These are phyloP conservation scores for Chaetomiaceae sp. DNA, from an alignment of 2,329 filamentous ascomycete genomes.

Conservation along the genomic window DNA sequence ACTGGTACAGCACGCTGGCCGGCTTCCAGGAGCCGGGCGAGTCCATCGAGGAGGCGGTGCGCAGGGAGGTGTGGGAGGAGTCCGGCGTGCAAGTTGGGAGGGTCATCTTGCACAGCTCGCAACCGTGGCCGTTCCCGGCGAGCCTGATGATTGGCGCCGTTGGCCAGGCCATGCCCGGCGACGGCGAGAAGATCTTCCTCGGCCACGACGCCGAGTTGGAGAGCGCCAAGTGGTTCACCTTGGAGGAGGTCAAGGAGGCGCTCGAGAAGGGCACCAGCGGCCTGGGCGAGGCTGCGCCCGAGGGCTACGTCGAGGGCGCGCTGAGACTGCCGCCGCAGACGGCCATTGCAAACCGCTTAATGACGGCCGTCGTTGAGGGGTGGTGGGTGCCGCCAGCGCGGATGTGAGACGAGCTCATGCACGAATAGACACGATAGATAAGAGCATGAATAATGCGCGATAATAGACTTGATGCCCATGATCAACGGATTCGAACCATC, in stretches of 20 bases:
- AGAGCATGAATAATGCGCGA: neutral
- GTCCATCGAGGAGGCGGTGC: slow-evolving; percentile 76
- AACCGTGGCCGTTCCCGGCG: slow-evolving; percentile 82
- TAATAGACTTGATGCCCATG: no score
- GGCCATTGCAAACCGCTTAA: slow-evolving; percentile 87
- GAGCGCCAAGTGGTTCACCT: slow-evolving; percentile 77
- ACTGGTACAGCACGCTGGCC: slow-evolving; percentile 86
- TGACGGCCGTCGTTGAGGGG: slow-evolving; percentile 71
- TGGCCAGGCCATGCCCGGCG: slow-evolving; percentile 69
- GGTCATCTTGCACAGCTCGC: slow-evolving; percentile 75
- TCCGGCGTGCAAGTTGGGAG: slow-evolving; percentile 69
- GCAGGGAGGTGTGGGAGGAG: slow-evolving; percentile 83
- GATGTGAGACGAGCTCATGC: slow-evolving; percentile 31
- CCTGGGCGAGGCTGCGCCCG: slow-evolving; percentile 57
- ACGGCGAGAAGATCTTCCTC: slow-evolving; percentile 72
- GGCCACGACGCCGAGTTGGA: slow-evolving; percentile 89
- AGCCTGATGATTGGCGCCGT: slow-evolving; percentile 85
- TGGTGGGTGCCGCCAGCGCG: slow-evolving; percentile 58
- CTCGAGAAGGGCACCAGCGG: slow-evolving; percentile 60
- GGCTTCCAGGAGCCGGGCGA: slow-evolving; percentile 83
- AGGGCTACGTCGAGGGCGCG: slow-evolving; percentile 67
- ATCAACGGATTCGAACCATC: no score
- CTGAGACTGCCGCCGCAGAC: slow-evolving; percentile 77
- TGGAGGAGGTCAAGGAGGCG: slow-evolving; percentile 75
- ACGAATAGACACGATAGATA: slow-evolving; percentile 1